Base-by-base conservation (phyloP, 1,139 yeast genomes). In the Taphrina communis region DNA sequence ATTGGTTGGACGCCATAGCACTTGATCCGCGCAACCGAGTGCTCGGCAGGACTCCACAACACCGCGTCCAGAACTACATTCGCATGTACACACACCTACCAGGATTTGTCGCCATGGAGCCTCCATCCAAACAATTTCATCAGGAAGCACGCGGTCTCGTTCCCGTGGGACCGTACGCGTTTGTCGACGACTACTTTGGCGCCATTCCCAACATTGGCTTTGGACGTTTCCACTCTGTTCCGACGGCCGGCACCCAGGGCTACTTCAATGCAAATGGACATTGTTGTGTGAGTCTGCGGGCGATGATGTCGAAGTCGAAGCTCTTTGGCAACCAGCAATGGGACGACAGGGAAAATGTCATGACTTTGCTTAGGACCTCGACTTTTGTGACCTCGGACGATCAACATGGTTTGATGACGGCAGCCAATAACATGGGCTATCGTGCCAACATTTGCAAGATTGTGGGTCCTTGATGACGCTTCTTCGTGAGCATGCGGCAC, bases 251-350 rank as follows among this genome's bases (percentile, higher is more conserved):
- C 6, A 17, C n/a, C 1, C 42, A 39, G 14, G 42, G 42, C 44
- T 53, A 36, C 3, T 35, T 36, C 19, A 21, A 53, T 53, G 42
- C 42, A 6, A 53, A 53, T 35, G 58, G 58, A 31, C 58, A 53
- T 19, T 53, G 58, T 17, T 53, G 58, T 6, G 25, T 17, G 1
- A 14, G 44, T 7, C 19, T 53, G 21, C 4, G 21, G 12, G 6
- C 42, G 36, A 36, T 36, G 41, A 36, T 53, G 42, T 35, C 41
- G 1, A 11, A 17, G 6, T 53, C 58, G 12, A 35, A 36, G 25
- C 8, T 53, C 58, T 53, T 53, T 35, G 58, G 58, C 12, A 38
- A 53, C n/a, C 58, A 53, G 25, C 21, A 36, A 35, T 38, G 58
- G 42, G 58, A 53, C 58, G 58, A 53, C 35, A 17, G 58, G 11